Conservation (phyloP, 75 land plant species). For the Larix kaempferi region DNA sequence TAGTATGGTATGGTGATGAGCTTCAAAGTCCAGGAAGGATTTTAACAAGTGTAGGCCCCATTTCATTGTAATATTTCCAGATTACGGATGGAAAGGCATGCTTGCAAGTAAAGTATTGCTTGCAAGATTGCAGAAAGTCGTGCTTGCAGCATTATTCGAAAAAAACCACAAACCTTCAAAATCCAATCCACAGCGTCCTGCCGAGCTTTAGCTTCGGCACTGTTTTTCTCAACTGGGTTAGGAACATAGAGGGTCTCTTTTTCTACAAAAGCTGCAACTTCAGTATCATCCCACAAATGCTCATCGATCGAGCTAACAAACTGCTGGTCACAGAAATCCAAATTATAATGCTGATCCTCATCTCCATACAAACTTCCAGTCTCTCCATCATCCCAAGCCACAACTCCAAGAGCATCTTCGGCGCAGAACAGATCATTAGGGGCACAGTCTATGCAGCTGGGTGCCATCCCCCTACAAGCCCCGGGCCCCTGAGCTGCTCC, state of each 20-base stretch:
- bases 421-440: conserved; percentile 2
- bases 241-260: conserved; percentile 6
- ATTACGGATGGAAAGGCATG: no score
- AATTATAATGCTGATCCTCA: not conserved
- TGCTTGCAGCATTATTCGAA: no score
- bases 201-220: conserved; percentile 33
- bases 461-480: conserved; percentile 9
- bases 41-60: no score
- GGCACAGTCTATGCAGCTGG: conserved; percentile 3
- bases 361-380: not conserved
- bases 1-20: no score
- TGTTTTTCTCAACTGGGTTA: conserved; percentile 15
- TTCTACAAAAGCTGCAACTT: conserved; percentile 3
- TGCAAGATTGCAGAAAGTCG: no score
- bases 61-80: no score
- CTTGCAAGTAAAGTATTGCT: no score
- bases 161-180: conserved; percentile 28
- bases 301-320: no score
- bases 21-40: no score
- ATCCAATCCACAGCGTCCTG: conserved; percentile 59
- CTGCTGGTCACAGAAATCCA: not conserved
- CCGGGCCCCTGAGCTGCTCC: not conserved
- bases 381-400: conserved; percentile 2
- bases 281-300: not conserved
- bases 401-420: not conserved